Percentiles rank a stretch among this genome's conserved stretches.
Evolutionary conservation across 2,329 filamentous ascomycete species (phyloP).

Genomic region (Exophiala lecanii-corni): DNA sequence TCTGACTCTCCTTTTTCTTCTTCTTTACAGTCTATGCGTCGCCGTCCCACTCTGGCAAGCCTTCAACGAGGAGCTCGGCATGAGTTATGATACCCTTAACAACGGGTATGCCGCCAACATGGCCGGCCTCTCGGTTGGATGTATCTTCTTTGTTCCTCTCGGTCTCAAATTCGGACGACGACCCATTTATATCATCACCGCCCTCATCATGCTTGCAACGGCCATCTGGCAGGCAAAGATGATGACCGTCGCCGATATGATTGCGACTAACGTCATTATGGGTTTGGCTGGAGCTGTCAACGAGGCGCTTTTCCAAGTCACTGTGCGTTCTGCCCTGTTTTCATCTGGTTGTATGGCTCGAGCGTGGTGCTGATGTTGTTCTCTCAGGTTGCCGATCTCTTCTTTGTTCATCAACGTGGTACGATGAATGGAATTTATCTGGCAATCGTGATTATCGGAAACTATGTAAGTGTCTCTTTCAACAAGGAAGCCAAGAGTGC

Average conservation of each 20-base stretch:
- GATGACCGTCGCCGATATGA: slow-evolving; percentile 37
- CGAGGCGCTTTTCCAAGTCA: slow-evolving; percentile 42
- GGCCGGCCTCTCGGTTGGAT: slow-evolving; percentile 37
- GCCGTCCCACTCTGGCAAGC: slow-evolving; percentile 39
- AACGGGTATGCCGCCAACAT: slow-evolving; percentile 40
- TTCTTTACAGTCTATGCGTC: slow-evolving; percentile 30
- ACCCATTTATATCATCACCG: slow-evolving; percentile 39
- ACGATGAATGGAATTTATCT: slow-evolving; percentile 50
- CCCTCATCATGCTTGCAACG: slow-evolving; percentile 32
- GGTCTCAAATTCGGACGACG: slow-evolving; percentile 40
- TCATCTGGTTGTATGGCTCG: background rate
- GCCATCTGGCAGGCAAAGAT: slow-evolving; percentile 41
- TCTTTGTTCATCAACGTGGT: slow-evolving; percentile 49
- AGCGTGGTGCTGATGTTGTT: background rate
- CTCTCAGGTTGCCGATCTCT: slow-evolving; percentile 42
- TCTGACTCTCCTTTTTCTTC: too few species aligned
- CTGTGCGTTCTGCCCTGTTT: slow-evolving; percentile 20
- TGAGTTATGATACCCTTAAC: slow-evolving; percentile 37
- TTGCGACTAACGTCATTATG: slow-evolving; percentile 38
- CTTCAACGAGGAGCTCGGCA: slow-evolving; percentile 38
- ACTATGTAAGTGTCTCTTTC: slow-evolving; percentile 19
- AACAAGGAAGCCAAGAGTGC: too few species aligned
- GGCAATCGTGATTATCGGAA: slow-evolving; percentile 35
- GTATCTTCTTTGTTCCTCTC: slow-evolving; percentile 40
- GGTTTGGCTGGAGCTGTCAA: slow-evolving; percentile 40